phyloP scores from a whole-genome alignment of 306 rosid species.

The Quercus suber region DNA sequence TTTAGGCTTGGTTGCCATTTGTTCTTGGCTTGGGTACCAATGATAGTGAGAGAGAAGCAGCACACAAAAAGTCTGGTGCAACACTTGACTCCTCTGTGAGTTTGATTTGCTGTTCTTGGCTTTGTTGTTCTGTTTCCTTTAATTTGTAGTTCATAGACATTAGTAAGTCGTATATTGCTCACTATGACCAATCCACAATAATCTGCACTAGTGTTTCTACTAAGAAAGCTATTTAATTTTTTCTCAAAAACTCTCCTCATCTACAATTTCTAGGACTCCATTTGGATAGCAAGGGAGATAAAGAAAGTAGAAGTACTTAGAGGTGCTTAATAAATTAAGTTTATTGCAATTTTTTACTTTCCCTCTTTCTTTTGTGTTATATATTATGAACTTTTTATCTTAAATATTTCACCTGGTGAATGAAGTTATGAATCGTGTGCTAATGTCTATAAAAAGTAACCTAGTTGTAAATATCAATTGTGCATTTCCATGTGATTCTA shows the following conservation, averaged over 20 bases:
- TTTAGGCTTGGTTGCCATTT: constrained; percentile 74
- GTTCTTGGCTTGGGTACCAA: constrained; percentile 32
- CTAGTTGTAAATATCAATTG: background rate
- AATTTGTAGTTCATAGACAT: constrained; percentile 4
- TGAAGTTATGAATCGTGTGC: background rate
- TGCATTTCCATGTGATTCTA: background rate
- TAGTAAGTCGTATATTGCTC: background rate
- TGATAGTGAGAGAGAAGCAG: constrained; percentile 31
- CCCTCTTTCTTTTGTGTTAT: background rate
- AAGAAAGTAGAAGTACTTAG: background rate
- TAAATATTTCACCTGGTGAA: background rate
- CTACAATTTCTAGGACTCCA: background rate
- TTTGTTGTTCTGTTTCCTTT: constrained; percentile 3
- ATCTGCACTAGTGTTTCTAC: background rate
- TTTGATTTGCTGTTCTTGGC: constrained; percentile 31
- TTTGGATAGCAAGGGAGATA: background rate
- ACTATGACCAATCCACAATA: background rate
- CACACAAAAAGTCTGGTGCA: constrained; percentile 27
- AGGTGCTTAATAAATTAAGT: background rate
- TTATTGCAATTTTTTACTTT: background rate
- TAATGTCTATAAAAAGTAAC: background rate
- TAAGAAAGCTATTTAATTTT: background rate
- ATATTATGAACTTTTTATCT: background rate
- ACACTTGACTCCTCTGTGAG: constrained; percentile 68
- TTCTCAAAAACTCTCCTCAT: background rate